Percentiles rank a stretch among this genome's conserved stretches.
phyloP scores from a whole-genome alignment of 1,284 basidiomycete genomes.

The Cutaneotrichosporon cyanovorans region DNA sequence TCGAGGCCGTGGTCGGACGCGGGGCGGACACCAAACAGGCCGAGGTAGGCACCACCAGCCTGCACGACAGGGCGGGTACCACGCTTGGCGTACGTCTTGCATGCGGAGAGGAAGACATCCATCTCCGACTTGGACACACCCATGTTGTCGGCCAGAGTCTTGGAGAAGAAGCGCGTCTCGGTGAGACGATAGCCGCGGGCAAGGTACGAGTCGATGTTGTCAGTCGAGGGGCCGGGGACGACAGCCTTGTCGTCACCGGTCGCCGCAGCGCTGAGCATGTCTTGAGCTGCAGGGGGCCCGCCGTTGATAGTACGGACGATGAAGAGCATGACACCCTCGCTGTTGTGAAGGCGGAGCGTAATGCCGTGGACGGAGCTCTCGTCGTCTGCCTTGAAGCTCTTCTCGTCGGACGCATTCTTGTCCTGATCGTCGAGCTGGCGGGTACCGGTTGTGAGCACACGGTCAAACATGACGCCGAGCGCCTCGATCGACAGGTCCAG shows the following conservation, averaged over 20 bases:
- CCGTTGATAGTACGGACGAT: conserved; percentile 48
- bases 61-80: conserved; percentile 50
- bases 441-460: conserved; percentile 49
- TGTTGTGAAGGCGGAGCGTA: conserved; percentile 35
- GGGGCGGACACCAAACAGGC: conserved; percentile 49
- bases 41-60: conserved; percentile 49
- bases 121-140: conserved; percentile 48
- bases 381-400: conserved; percentile 28
- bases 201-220: conserved; percentile 48
- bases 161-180: conserved; percentile 49
- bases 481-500: conserved; percentile 48
- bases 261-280: conserved; percentile 25
- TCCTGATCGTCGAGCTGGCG: conserved; percentile 16
- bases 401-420: conserved; percentile 15
- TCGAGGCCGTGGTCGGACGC: conserved; percentile 44
- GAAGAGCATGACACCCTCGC: conserved; percentile 50
- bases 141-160: conserved; percentile 48
- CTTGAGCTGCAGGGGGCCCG: conserved; percentile 26
- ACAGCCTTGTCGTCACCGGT: conserved; percentile 22
- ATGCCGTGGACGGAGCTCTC: conserved; percentile 43
- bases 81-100: conserved; percentile 50
- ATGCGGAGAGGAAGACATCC: conserved; percentile 48
- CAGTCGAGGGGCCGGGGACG: conserved; percentile 20
- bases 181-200: conserved; percentile 49
- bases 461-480: conserved; percentile 59